Conservation (phyloP, 768 basidiomycete species). For the Rhodotorula taiwanensis region DNA sequence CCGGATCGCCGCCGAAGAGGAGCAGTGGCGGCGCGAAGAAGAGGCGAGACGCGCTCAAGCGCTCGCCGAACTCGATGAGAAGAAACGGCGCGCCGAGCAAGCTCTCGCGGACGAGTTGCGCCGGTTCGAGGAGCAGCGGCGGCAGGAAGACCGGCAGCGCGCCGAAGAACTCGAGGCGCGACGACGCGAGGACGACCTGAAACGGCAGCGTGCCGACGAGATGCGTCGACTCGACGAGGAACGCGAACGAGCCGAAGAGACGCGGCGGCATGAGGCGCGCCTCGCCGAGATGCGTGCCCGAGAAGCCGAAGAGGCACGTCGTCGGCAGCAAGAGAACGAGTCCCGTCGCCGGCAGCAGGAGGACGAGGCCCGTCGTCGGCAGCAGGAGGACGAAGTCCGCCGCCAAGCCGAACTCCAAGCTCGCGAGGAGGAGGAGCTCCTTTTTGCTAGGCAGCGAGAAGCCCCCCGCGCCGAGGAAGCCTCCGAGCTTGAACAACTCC, state of each 20-base stretch:
- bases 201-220: constrained; percentile 18
- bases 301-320: background rate
- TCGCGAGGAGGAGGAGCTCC: constrained; percentile 7
- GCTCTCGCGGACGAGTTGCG: constrained; percentile 4
- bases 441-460: no score
- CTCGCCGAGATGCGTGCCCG: background rate
- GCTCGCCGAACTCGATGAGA: constrained; percentile 4
- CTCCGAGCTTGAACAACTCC: no score
- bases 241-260: constrained; percentile 11
- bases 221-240: constrained; percentile 14
- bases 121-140: constrained; percentile 20
- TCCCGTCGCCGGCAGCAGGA: background rate
- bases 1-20: background rate
- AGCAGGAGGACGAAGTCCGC: constrained; percentile 1
- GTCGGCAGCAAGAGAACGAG: background rate
- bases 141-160: constrained; percentile 2
- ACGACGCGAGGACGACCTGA: constrained; percentile 26
- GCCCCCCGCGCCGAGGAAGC: background rate
- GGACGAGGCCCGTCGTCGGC: background rate
- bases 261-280: background rate
- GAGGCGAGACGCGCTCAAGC: background rate
- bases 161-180: constrained; percentile 3
- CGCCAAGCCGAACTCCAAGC: no score
- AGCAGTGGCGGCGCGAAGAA: constrained; percentile 6
- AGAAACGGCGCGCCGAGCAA: constrained; percentile 2